phyloP scores from a whole-genome alignment of 2,329 filamentous ascomycete species.

The Helminthosporium solani region DNA sequence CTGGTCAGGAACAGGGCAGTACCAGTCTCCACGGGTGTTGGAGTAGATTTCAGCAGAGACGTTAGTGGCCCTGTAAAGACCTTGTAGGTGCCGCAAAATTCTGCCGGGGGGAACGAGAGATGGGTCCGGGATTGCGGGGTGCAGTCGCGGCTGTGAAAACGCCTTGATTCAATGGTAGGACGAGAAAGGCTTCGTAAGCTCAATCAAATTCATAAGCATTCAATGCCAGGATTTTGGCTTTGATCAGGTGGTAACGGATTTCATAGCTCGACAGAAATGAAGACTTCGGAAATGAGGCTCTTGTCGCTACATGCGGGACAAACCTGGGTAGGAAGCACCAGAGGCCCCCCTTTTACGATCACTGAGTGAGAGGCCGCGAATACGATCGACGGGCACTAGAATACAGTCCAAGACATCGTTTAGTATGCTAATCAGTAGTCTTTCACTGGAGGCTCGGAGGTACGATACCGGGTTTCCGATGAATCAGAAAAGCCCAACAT shows the following conservation, averaged over 20 bases:
- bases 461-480: slow-evolving; percentile 7
- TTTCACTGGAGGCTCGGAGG: slow-evolving; percentile 4
- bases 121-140: slow-evolving; percentile 18
- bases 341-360: not conserved
- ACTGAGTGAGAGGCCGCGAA: not conserved
- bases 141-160: slow-evolving; percentile 22
- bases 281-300: not conserved
- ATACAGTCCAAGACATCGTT: slow-evolving; percentile 8
- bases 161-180: slow-evolving; percentile 6
- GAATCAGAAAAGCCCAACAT: slow-evolving; percentile 16
- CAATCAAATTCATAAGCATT: slow-evolving; percentile 19
- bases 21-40: not conserved
- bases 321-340: not conserved
- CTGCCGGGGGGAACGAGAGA: slow-evolving; percentile 5
- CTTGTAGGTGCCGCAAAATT: not conserved
- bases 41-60: no score
- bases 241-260: not conserved
- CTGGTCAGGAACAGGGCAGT: slow-evolving; percentile 1
- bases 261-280: not conserved
- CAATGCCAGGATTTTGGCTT: not conserved
- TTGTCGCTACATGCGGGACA: not conserved
- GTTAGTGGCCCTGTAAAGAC: no score
- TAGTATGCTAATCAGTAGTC: slow-evolving; percentile 8
- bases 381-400: not conserved
- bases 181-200: slow-evolving; percentile 22